Base-by-base conservation (phyloP, 78 protist species). In the Dictyostelium firmibasis region DNA sequence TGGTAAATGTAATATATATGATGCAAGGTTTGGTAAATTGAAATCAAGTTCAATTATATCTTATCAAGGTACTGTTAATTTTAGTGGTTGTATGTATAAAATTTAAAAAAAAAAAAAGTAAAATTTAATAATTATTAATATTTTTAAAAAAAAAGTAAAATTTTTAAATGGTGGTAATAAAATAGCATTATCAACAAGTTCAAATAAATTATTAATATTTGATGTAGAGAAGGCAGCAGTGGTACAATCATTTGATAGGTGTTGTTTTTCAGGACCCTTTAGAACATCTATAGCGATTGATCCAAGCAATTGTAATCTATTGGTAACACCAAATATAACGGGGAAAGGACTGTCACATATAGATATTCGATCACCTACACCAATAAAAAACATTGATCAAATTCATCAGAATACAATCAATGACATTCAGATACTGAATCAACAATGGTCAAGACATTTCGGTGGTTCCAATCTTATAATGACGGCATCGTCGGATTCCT, bases 141-240 rank as follows among this genome's bases (percentile, higher is more conserved):
- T 14, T 50, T 44, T 44, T 44, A 0, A 10, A 6, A 11, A 13
- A 11, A 50, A 31, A 89, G 94, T 89, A 9, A 89, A 81, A 81
- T 89, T 81, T 47, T 67, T 81, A 81, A 47, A 18, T 35, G 94
- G 62, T 27, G 86, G 81, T 44, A 43, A 20, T 64, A 78, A 41
- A 89, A 38, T 87, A 43, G 85, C 93, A 62, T 57, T 87, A 70
- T 36, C 93, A 57, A 87, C 93, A 41, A 50, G 67, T 35, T 77
- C 84, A 44, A 87, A 87, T 79, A 87, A 87, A 79, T 16, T 89
- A 69, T 69, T 89, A n/a, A 89, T 89, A 38, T 89, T 36, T 44
- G 94, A 89, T 81, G 53, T 89, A 20, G 88, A 89, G 36, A 89
- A 64, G 50, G 60, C 72, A 31, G 33, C 84, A 53, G 44, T 89